Evolutionary conservation across 1,284 basidiomycete genomes (phyloP).

Genomic region (Anthracocystis panici-leucophaei): DNA sequence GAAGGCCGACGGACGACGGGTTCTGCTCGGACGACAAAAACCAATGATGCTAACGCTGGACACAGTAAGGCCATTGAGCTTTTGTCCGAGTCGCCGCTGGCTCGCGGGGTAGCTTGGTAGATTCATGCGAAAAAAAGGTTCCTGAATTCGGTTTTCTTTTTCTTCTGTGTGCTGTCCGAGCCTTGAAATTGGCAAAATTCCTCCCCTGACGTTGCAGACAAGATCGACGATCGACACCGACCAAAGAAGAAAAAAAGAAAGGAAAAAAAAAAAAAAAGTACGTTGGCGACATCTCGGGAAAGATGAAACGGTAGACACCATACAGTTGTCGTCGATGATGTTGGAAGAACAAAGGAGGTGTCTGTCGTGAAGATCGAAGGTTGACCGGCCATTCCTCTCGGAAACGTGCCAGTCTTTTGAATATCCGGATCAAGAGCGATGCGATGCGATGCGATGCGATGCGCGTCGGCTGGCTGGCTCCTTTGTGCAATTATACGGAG

Average conservation of each 20-base stretch:
- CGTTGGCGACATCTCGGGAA: no score
- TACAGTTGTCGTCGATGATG: neutral
- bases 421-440: no score
- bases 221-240: slow-evolving; percentile 21
- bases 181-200: slow-evolving; percentile 1
- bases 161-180: slow-evolving; percentile 2
- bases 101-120: slow-evolving; percentile 7
- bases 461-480: no score
- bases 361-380: no score
- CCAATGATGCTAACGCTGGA: no score
- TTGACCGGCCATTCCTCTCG: neutral
- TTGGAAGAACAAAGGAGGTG: slow-evolving; percentile 1
- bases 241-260: neutral
- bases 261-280: no score
- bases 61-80: no score
- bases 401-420: neutral
- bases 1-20: slow-evolving; percentile 5
- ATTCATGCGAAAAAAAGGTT: slow-evolving; percentile 2
- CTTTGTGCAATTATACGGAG: no score
- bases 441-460: no score
- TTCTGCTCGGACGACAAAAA: neutral
- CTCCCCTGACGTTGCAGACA: slow-evolving; percentile 15
- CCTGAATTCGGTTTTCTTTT: slow-evolving; percentile 5
- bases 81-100: neutral
- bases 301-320: slow-evolving; percentile 11